Evolutionary conservation across 108 stramenopile genomes (phyloP).

Genomic region (Pseudonitzschia delicatissima): DNA sequence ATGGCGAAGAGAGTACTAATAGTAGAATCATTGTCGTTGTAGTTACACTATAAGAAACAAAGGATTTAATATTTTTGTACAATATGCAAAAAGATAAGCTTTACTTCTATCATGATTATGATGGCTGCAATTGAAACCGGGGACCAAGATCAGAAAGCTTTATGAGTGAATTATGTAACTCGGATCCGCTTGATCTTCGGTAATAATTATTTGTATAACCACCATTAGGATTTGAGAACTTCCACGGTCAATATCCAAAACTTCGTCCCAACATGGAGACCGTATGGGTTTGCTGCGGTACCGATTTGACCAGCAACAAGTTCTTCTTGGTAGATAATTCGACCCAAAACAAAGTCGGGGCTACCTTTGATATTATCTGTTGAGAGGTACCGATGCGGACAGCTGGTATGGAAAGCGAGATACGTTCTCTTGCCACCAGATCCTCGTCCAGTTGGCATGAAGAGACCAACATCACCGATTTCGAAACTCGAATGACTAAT

Average conservation of each 20-base stretch:
- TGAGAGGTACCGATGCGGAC: conserved; percentile 79
- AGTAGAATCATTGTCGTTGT: too few relatives aligned
- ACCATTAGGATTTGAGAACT: conserved; percentile 44
- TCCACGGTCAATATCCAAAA: conserved; percentile 84
- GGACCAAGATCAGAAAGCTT: too few relatives aligned
- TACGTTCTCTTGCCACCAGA: conserved; percentile 70
- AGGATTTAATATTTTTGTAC: too few relatives aligned
- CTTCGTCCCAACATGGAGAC: conserved; percentile 78
- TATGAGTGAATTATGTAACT: too few relatives aligned
- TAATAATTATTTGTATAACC: too few relatives aligned
- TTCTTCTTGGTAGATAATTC: conserved; percentile 78
- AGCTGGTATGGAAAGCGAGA: conserved; percentile 79
- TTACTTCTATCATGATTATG: too few relatives aligned
- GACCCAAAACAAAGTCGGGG: conserved; percentile 78
- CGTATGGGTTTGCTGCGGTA: conserved; percentile 78
- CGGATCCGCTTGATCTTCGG: too few relatives aligned
- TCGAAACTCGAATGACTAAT: conserved; percentile 81
- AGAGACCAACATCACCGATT: conserved; percentile 79
- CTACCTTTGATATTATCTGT: conserved; percentile 67
- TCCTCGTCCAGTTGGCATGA: conserved; percentile 81
- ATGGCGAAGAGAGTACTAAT: too few relatives aligned
- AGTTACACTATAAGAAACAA: too few relatives aligned
- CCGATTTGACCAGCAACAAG: conserved; percentile 64
- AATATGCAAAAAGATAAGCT: too few relatives aligned
- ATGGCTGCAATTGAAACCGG: too few relatives aligned